Base-by-base conservation (phyloP, 768 basidiomycete species). In the Russula abietina region DNA sequence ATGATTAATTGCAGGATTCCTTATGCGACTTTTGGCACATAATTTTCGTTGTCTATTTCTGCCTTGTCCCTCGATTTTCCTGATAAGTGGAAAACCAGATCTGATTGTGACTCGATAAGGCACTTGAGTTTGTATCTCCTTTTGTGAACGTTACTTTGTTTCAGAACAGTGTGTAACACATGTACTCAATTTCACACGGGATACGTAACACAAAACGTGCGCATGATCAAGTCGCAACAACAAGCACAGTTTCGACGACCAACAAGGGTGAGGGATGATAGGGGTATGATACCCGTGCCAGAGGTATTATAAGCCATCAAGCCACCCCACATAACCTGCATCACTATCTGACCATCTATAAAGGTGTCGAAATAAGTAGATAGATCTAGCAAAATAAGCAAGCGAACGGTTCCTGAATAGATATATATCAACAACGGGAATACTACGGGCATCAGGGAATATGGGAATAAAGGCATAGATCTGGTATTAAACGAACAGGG, bases 371-470 rank as follows among this genome's bases (percentile, higher is more conserved):
- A 19, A 57, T 26, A 63, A 59, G 60, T 63, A 63, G 28, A 59
- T 63, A 63, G 45, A 63, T 63, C 53, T 62, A 58, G 57, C 57
- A 54, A 58, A 52, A 63, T 53, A 53, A 17, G 32, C n/a, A 39
- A 51, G 19, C 26, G 48, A 61, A 50, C 30, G 28, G 22, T 30
- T 49, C 62, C 51, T 38, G 32, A 8, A 24, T 41, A 22, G 26
- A 38, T 49, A 33, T 30, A 30, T 30, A 39, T 46, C 60, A 55
- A 49, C 60, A 38, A 39, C 32, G 26, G 4, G 26, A 59, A 22
- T 46, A 58, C 39, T 36, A 51, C 4, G 24, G 45, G 26, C 49
- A 36, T 28, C 49, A 24, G 28, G 43, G n/a, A 48, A 24, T 12
- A n/a, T 17, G 36, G 7, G n/a, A 57, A 39, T 22, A 38, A 24